A percentile compares a stretch with the other conserved stretches of the same genome.
Evolutionary conservation across 768 basidiomycete species (phyloP).

Genomic region (Saitozyma podzolica): DNA sequence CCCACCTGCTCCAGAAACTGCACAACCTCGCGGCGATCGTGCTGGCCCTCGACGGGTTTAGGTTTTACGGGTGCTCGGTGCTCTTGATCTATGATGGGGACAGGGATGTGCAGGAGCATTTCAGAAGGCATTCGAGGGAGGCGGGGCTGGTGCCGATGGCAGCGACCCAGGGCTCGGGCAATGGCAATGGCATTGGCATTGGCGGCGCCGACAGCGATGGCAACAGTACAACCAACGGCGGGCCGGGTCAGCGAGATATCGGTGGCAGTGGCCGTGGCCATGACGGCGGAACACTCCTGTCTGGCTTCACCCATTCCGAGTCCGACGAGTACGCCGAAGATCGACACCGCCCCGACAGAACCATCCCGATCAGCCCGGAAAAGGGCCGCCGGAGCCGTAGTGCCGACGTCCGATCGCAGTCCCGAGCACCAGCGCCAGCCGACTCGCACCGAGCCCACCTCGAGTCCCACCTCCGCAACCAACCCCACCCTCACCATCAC

Average conservation of each 20-base stretch:
- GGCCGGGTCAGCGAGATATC: slow-evolving; percentile 19
- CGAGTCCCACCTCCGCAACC: neutral
- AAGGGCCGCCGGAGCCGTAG: neutral
- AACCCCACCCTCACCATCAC: slow-evolving; percentile 9
- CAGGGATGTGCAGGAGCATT: slow-evolving; percentile 72
- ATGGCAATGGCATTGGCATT: slow-evolving; percentile 65
- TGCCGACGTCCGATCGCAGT: neutral
- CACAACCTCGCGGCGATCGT: slow-evolving; percentile 92
- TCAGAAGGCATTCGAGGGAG: slow-evolving; percentile 15
- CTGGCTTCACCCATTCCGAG: slow-evolving; percentile 1
- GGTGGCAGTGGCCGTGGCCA: neutral
- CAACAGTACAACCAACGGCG: slow-evolving; percentile 3
- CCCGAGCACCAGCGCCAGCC: neutral
- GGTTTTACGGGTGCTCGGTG: slow-evolving; percentile 96
- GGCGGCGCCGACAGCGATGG: slow-evolving; percentile 55
- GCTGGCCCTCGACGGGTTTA: slow-evolving; percentile 84
- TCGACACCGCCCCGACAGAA: neutral
- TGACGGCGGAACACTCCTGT: neutral
- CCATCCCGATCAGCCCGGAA: neutral
- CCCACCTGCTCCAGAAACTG: slow-evolving; percentile 81
- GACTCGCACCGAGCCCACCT: neutral
- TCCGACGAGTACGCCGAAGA: neutral
- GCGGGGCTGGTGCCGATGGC: slow-evolving; percentile 8
- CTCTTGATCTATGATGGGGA: slow-evolving; percentile 98
- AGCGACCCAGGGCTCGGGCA: slow-evolving; percentile 59